A percentile compares a stretch with the other conserved stretches of the same genome.
Evolutionary conservation across 495 filamentous ascomycete genomes (phyloP).

Genomic region (Parmelia sp.): DNA sequence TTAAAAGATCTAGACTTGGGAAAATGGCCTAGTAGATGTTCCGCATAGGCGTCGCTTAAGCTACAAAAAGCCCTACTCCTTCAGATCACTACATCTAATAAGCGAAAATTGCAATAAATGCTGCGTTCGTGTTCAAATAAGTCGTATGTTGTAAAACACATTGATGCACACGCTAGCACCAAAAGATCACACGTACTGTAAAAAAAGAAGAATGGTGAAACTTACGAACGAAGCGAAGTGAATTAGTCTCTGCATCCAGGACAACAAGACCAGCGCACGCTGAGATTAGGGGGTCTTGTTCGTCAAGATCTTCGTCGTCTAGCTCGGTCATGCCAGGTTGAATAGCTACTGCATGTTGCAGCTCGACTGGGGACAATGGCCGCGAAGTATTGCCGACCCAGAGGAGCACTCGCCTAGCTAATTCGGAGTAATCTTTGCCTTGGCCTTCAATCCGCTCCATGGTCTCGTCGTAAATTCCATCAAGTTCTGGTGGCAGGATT

Average conservation of each 20-base stretch:
- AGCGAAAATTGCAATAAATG: background rate
- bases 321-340: constrained; percentile 7
- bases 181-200: background rate
- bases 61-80: background rate
- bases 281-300: background rate
- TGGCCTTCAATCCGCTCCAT: constrained; percentile 5
- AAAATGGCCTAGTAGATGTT: background rate
- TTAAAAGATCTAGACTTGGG: background rate
- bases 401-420: constrained; percentile 4
- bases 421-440: background rate
- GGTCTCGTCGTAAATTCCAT: background rate
- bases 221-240: constrained; percentile 12
- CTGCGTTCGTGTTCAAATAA: background rate
- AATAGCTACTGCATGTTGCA: constrained; percentile 2
- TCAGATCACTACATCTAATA: background rate
- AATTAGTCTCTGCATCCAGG: background rate
- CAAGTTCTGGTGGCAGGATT: background rate
- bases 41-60: background rate
- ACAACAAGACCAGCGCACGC: constrained; percentile 9
- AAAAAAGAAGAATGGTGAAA: too few species aligned
- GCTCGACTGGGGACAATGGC: background rate
- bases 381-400: background rate
- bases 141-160: background rate
- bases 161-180: background rate
- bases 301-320: constrained; percentile 6